phyloP scores from a whole-genome alignment of 2,329 filamentous ascomycete genomes.

The Nemania sp. region DNA sequence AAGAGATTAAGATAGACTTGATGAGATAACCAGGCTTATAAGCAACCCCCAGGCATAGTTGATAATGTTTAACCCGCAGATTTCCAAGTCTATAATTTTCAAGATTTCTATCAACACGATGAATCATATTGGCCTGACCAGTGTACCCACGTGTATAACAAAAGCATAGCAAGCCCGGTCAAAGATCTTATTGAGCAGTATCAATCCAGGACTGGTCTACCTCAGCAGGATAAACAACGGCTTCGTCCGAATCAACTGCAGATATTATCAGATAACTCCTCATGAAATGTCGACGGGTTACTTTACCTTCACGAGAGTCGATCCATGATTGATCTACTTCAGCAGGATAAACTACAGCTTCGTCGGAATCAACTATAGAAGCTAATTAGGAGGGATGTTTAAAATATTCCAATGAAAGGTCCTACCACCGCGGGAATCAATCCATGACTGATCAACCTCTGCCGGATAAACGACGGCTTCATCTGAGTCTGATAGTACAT shows the following conservation, averaged over 20 bases:
- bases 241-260: conserved; percentile 2
- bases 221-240: neutral
- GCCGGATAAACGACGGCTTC: neutral
- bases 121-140: no score
- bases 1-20: no score
- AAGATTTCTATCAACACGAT: no score
- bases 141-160: no score
- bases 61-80: no score
- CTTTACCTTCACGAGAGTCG: neutral
- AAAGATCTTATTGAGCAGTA: neutral
- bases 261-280: neutral
- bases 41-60: no score
- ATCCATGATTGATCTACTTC: neutral
- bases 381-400: neutral
- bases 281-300: no score
- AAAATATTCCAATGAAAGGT: no score
- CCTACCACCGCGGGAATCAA: neutral
- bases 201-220: neutral
- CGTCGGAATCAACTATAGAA: neutral
- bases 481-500: neutral
- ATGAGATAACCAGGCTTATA: no score
- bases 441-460: conserved; percentile 1
- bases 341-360: neutral
- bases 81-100: no score
- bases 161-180: neutral